phyloP scores from a whole-genome alignment of 2,329 filamentous ascomycete genomes.

The Clarireedia homoeocarpa region DNA sequence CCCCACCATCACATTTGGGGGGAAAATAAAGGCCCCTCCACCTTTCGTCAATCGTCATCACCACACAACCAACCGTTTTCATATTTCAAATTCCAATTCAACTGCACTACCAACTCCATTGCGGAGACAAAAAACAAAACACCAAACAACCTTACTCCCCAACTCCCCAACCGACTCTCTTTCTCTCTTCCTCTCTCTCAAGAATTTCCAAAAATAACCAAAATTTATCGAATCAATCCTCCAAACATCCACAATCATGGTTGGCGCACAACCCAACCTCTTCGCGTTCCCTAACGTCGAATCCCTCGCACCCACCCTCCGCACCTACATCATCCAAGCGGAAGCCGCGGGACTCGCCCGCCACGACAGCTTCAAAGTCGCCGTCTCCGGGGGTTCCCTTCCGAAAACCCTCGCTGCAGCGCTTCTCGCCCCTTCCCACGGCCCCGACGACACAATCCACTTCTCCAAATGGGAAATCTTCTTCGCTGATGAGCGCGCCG shows the following conservation, averaged over 20 bases:
- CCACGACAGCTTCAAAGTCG: constrained; percentile 82
- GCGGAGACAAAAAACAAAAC: not conserved
- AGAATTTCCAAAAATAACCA: not conserved
- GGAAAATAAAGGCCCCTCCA: not conserved
- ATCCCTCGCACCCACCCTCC: constrained; percentile 67
- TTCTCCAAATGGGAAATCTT: constrained; percentile 96
- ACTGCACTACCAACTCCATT: not conserved
- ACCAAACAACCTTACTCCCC: not conserved
- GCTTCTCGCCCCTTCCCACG: constrained; percentile 51
- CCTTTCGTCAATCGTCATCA: not conserved
- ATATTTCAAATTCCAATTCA: not conserved
- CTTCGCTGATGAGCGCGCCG: constrained; percentile 94
- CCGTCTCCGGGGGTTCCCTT: constrained; percentile 87
- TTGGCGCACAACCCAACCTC: constrained; percentile 49
- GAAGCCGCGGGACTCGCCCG: constrained; percentile 74
- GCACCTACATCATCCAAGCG: constrained; percentile 72
- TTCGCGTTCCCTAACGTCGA: constrained; percentile 69
- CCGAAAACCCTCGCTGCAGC: constrained; percentile 82
- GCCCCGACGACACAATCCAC: constrained; percentile 53
- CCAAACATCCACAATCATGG: constrained; percentile 9
- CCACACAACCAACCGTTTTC: not conserved
- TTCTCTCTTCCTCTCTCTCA: not conserved
- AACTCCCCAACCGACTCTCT: not conserved
- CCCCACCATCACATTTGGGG: not conserved
- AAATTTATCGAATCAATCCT: not conserved